These are phyloP conservation scores for Akanthomyces dipterigenus DNA, from an alignment of 2,329 filamentous ascomycete species.

Conservation along the genomic window DNA sequence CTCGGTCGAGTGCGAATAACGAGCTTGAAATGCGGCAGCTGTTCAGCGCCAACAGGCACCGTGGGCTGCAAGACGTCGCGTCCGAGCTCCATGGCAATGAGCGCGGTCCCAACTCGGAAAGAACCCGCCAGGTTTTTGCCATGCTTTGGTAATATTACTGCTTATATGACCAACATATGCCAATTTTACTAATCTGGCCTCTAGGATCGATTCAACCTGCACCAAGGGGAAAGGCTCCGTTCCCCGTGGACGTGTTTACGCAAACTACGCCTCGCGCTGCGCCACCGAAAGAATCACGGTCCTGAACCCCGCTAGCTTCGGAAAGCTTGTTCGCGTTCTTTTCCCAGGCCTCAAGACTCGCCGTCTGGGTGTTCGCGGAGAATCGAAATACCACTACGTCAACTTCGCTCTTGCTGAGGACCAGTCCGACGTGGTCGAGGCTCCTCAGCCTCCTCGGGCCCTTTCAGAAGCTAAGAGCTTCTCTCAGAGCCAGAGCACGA, in stretches of 20 bases:
- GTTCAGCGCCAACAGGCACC: conserved; percentile 61
- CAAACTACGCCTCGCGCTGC: conserved; percentile 88
- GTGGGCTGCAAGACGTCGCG: conserved; percentile 64
- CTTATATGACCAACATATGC: background rate
- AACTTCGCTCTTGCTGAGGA: conserved; percentile 58
- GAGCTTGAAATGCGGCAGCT: conserved; percentile 75
- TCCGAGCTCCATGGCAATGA: conserved; percentile 72
- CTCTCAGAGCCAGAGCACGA: conserved; percentile 45
- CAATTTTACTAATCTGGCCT: background rate
- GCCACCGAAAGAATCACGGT: conserved; percentile 91
- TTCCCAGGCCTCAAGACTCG: conserved; percentile 93
- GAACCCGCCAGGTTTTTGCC: conserved; percentile 78
- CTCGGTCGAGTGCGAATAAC: conserved; percentile 68
- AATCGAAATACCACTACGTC: conserved; percentile 97
- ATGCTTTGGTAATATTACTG: conserved; percentile 71
- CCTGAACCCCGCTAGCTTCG: conserved; percentile 93
- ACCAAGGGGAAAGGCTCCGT: conserved; percentile 76
- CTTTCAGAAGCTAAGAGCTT: conserved; percentile 43
- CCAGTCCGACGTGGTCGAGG: conserved; percentile 40
- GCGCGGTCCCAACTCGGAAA: conserved; percentile 72
- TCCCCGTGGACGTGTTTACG: conserved; percentile 86
- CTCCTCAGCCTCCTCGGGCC: conserved; percentile 40
- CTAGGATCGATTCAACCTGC: conserved; percentile 68
- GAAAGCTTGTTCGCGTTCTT: conserved; percentile 91
- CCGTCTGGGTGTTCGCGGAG: conserved; percentile 83